Evolutionary conservation across 2,329 filamentous ascomycete genomes (phyloP), one percentile per base, ranked within the genome.

Genomic region (Thermothelomyces thermophilus): DNA sequence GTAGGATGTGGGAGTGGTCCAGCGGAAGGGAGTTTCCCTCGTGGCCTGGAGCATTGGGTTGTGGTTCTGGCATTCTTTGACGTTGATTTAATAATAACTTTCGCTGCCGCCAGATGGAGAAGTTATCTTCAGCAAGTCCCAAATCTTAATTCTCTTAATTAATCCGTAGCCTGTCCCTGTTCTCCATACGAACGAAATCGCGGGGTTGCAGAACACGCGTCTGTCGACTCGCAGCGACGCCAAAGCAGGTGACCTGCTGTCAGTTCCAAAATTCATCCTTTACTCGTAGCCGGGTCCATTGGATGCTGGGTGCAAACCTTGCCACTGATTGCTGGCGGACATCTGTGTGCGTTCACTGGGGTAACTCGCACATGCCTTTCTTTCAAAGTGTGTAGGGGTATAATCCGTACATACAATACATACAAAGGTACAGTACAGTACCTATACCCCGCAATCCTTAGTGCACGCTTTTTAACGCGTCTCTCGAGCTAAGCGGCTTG

Each of bases 1-100:
- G 76, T 57, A 90, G 79, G 46, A 64, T 72, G 65, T 65, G 75
- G 62, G 52, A 26, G 35, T 56, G 50, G 48, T 55, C 55, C 6
- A 56, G 20, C 4, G 52, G 40, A 28, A 55, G 48, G 16, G 50
- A 43, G 35, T 44, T 17, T 19, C 30, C 35, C 8, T 44, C 46
- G 20, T 35, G 8, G 16, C 24, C 5, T 26, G n/a, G 28, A 30
- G 31, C 30, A 11, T 34, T 22, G 39, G 40, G 31, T 17, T 33
- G 39, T 19, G 19, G 33, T 19, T 33, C 34, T 2, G 39, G 26
- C 34, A 36, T 46, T 35, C 9, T 39, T n/a, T n/a, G n/a, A n/a
- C n/a, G 6, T 1, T 5, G 30, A 17, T 22, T 19, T 20, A 7
- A 17, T 40, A 20, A n/a, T 8, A 22, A 22, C 17, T 8, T 41